Conservation (phyloP, 306 rosid species). For the Hippophae rhamnoides region DNA sequence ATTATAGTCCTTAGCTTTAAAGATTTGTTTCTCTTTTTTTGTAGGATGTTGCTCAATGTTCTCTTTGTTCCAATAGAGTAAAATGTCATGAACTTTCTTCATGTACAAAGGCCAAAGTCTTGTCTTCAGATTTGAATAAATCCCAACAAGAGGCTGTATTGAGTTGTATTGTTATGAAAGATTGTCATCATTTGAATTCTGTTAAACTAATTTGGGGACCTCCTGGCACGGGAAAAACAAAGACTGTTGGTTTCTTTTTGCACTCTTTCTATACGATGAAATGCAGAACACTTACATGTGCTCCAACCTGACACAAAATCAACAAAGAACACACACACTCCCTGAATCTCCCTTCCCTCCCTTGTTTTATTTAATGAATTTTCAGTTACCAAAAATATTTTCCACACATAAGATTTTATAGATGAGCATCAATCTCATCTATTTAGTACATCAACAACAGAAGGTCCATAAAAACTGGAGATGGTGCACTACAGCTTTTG, state of each 20-base stretch:
- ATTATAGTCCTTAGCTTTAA: neutral
- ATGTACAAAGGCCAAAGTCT: conserved; percentile 3
- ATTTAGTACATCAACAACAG: too few relatives aligned
- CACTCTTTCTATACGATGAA: conserved; percentile 20
- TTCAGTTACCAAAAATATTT: too few relatives aligned
- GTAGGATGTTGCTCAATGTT: conserved; percentile 32
- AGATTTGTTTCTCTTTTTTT: neutral
- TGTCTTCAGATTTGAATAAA: conserved; percentile 29
- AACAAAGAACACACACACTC: too few relatives aligned
- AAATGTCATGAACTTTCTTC: neutral
- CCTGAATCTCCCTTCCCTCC: too few relatives aligned
- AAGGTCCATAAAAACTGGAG: too few relatives aligned
- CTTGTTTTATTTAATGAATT: too few relatives aligned
- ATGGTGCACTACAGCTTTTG: too few relatives aligned
- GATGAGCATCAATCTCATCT: too few relatives aligned
- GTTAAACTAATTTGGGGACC: conserved; percentile 62
- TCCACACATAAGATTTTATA: too few relatives aligned
- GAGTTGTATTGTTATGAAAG: conserved; percentile 25
- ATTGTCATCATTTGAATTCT: conserved; percentile 20
- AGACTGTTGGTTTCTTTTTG: conserved; percentile 37
- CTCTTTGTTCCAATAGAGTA: neutral
- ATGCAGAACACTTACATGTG: conserved; percentile 43
- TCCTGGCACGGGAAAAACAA: conserved; percentile 62
- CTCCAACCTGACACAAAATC: too few relatives aligned
- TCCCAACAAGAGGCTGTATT: conserved; percentile 34